Base-by-base conservation (phyloP, 164 flowering plant genomes). In the Chimonanthus salicifolius region DNA sequence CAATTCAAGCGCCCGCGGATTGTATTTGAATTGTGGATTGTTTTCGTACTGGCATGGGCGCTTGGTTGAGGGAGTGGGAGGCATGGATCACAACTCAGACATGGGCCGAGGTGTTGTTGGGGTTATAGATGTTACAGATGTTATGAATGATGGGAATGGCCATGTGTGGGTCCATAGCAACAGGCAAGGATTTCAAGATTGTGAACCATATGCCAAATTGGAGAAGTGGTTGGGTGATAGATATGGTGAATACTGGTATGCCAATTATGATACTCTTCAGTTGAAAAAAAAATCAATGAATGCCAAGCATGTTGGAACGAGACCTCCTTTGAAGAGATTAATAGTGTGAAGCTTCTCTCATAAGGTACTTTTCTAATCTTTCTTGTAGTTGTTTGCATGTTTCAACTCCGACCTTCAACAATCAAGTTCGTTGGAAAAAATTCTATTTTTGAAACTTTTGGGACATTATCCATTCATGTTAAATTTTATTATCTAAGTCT, bases 21-120 rank as follows among this genome's bases (percentile, higher is more conserved):
- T 87, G 89, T 48, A 81, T 5, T 71, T 75, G 71, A 87, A 88
- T 70, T 74, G 87, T 77, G 92, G 92, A 76, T 82, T 88, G 6
- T 88, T 88, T 73, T 79, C 86, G 68, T 88, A 87, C 69, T 87
- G 92, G 92, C 90, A 87, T 81, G 90, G 90, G 7, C 88, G 90
- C 49, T 74, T 88, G 67, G 84, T 88, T 77, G 92, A 88, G 88
- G 92, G 90, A 75, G 92, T 89, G 74, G 92, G 92, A 49, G 81
- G 85, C 76, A 87, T 87, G 89, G 74, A 86, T 50, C 87, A 87
- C 74, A 89, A 72, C 78, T 83, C 86, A 47, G 90, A 85, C 77
- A 73, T 79, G 78, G 88, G 89, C 45, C 84, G 87, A n/a, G 92
- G 90, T 6, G 79, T 89, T 54, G 82, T 89, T 74, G 92, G 92